Evolutionary conservation across 768 basidiomycete genomes (phyloP).

Genomic region (Suillus cothurnatus): DNA sequence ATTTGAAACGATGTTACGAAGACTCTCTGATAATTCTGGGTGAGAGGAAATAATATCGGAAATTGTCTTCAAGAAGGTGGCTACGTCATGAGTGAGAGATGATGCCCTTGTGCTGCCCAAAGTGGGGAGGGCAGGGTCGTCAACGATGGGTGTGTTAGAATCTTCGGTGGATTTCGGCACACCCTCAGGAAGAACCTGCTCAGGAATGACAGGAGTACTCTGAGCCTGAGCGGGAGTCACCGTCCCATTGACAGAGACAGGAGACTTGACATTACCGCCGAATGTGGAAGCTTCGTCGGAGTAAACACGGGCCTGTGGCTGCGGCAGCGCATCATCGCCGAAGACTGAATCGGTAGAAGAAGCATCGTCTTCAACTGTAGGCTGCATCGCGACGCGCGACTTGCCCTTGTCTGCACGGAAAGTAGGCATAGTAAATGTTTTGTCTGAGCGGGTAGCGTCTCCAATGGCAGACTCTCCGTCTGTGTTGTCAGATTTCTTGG

Average conservation of each 20-base stretch:
- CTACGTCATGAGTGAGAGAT: slow-evolving; percentile 66
- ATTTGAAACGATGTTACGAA: slow-evolving; percentile 67
- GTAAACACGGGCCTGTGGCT: slow-evolving; percentile 65
- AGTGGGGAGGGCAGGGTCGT: slow-evolving; percentile 56
- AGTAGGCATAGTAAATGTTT: slow-evolving; percentile 18
- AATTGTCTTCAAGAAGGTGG: slow-evolving; percentile 58
- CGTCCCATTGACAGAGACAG: slow-evolving; percentile 19
- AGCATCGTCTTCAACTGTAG: slow-evolving; percentile 35
- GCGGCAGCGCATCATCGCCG: slow-evolving; percentile 45
- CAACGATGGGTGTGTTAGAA: slow-evolving; percentile 17
- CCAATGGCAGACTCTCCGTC: slow-evolving; percentile 36
- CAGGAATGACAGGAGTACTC: slow-evolving; percentile 42
- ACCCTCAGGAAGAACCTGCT: slow-evolving; percentile 23
- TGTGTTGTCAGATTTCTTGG: slow-evolving; percentile 30
- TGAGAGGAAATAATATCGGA: slow-evolving; percentile 59
- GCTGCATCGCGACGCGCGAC: slow-evolving; percentile 19
- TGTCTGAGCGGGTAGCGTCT: slow-evolving; percentile 31
- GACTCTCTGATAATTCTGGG: slow-evolving; percentile 69
- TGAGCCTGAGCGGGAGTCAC: slow-evolving; percentile 38
- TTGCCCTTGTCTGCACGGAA: slow-evolving; percentile 52
- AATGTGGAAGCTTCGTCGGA: slow-evolving; percentile 27
- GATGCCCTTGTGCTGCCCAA: slow-evolving; percentile 38
- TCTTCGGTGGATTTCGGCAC: slow-evolving; percentile 14
- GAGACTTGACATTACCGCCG: slow-evolving; percentile 19
- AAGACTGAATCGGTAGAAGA: slow-evolving; percentile 46